Percentiles rank a stretch among this genome's conserved stretches.
Conservation (phyloP, 2,329 filamentous ascomycete genomes). For the Aspergillus ochraceoroseus region DNA sequence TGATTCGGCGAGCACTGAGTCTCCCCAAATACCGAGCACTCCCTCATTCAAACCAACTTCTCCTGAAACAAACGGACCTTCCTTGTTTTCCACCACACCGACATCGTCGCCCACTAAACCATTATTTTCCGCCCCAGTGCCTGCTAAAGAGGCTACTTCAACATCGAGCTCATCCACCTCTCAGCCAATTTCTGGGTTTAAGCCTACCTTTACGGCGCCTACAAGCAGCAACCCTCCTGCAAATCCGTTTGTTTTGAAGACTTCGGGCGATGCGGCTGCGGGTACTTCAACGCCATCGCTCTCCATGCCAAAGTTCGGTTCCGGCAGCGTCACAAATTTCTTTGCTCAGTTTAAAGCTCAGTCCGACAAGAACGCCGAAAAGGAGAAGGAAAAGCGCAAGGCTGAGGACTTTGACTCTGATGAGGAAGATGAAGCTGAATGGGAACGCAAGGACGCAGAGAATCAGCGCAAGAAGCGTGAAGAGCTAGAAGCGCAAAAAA, state of each 20-base stretch:
- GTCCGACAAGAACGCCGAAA: slow-evolving; percentile 40
- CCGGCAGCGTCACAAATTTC: slow-evolving; percentile 34
- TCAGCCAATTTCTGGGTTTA: slow-evolving; percentile 13
- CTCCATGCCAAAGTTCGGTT: slow-evolving; percentile 34
- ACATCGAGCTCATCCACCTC: slow-evolving; percentile 14
- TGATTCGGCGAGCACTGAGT: slow-evolving; percentile 6
- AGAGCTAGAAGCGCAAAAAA: slow-evolving; percentile 38
- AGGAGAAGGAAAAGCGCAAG: slow-evolving; percentile 47
- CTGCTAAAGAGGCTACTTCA: slow-evolving; percentile 11
- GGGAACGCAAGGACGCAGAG: slow-evolving; percentile 46
- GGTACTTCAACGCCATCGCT: slow-evolving; percentile 17
- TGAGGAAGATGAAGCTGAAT: slow-evolving; percentile 49
- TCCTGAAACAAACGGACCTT: slow-evolving; percentile 17
- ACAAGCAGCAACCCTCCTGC: slow-evolving; percentile 10
- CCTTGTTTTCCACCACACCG: slow-evolving; percentile 23
- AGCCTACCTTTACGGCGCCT: slow-evolving; percentile 15
- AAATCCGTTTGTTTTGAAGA: slow-evolving; percentile 25
- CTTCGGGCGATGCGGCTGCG: slow-evolving; percentile 9
- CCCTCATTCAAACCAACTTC: slow-evolving; percentile 19
- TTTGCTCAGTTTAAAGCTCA: slow-evolving; percentile 41
- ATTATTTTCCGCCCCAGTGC: slow-evolving; percentile 15
- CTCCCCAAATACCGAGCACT: slow-evolving; percentile 7
- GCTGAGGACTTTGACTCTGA: slow-evolving; percentile 51
- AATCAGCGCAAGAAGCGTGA: slow-evolving; percentile 45
- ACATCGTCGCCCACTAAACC: slow-evolving; percentile 23